phyloP scores from a whole-genome alignment of 2,329 filamentous ascomycete genomes.

The Curvularia sp. region DNA sequence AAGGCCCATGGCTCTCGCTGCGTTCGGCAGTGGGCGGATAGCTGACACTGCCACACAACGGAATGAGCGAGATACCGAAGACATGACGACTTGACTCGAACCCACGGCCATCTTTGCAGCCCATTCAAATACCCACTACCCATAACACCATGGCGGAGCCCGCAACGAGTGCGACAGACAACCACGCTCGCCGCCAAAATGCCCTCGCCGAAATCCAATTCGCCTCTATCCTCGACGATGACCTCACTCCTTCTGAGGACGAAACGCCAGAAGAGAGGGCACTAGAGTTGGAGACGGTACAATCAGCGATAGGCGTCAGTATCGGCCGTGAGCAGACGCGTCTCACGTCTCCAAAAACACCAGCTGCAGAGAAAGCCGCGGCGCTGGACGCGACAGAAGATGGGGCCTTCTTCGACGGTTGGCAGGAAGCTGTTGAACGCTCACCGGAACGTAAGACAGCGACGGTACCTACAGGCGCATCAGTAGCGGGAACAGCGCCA shows the following conservation, averaged over 20 bases:
- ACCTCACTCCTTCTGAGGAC: constrained; percentile 56
- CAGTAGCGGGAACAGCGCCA: not conserved
- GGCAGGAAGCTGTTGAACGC: constrained; percentile 34
- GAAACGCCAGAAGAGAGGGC: constrained; percentile 42
- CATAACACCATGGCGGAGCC: constrained; percentile 32
- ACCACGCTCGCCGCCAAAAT: constrained; percentile 35
- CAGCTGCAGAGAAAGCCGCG: constrained; percentile 65
- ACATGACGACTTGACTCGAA: constrained; percentile 26
- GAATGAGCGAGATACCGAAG: constrained; percentile 22
- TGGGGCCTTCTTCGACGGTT: constrained; percentile 58
- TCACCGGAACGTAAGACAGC: constrained; percentile 3
- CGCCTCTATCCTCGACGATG: constrained; percentile 49
- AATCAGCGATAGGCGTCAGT: constrained; percentile 63
- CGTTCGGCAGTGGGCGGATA: constrained; percentile 33
- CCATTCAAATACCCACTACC: constrained; percentile 8
- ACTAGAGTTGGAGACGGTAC: constrained; percentile 50
- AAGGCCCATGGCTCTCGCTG: constrained; percentile 19
- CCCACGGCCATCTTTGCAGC: constrained; percentile 14
- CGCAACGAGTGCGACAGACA: constrained; percentile 9
- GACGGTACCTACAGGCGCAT: not conserved
- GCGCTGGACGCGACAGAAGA: constrained; percentile 57
- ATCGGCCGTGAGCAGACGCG: constrained; percentile 64
- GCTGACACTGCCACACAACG: constrained; percentile 38
- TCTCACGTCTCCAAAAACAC: constrained; percentile 63
- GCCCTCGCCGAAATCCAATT: constrained; percentile 53